These are phyloP conservation scores for Sphaceloma murrayae DNA, from an alignment of 2,329 filamentous ascomycete genomes.

Conservation along the genomic window DNA sequence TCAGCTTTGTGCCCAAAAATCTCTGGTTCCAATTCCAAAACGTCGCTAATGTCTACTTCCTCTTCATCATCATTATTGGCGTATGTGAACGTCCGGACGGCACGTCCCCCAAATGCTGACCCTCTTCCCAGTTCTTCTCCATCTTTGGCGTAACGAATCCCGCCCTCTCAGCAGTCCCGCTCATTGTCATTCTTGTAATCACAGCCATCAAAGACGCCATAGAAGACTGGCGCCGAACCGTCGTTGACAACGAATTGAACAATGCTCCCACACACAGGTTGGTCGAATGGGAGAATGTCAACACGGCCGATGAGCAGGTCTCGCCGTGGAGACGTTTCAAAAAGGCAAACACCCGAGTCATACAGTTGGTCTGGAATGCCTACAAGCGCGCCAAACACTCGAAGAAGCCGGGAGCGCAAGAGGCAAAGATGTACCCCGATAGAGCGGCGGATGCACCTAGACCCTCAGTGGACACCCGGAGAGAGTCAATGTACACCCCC, in stretches of 20 bases:
- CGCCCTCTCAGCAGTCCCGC: constrained; percentile 75
- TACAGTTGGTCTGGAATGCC: constrained; percentile 46
- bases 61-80: constrained; percentile 87
- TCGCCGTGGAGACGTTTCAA: constrained; percentile 81
- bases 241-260: constrained; percentile 87
- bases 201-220: constrained; percentile 92
- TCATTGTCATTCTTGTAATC: constrained; percentile 83
- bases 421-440: constrained; percentile 37
- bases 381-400: constrained; percentile 35
- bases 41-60: constrained; percentile 95
- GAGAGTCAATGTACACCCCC: constrained; percentile 48
- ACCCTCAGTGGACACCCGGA: constrained; percentile 56
- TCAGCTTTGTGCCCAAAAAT: constrained; percentile 95
- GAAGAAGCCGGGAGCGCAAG: constrained; percentile 32
- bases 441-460: constrained; percentile 46
- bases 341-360: constrained; percentile 64
- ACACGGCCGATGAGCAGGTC: constrained; percentile 77
- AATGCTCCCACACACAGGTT: constrained; percentile 91
- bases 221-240: constrained; percentile 86
- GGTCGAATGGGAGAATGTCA: constrained; percentile 84
- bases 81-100: constrained; percentile 49
- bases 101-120: constrained; percentile 17
- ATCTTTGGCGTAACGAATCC: constrained; percentile 92
- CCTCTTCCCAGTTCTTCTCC: constrained; percentile 66
- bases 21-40: constrained; percentile 98